Percentiles rank a stretch among this genome's conserved stretches.
Evolutionary conservation across 176 grass and related monocot species (phyloP).

Genomic region (Alopecurus myosuroides): DNA sequence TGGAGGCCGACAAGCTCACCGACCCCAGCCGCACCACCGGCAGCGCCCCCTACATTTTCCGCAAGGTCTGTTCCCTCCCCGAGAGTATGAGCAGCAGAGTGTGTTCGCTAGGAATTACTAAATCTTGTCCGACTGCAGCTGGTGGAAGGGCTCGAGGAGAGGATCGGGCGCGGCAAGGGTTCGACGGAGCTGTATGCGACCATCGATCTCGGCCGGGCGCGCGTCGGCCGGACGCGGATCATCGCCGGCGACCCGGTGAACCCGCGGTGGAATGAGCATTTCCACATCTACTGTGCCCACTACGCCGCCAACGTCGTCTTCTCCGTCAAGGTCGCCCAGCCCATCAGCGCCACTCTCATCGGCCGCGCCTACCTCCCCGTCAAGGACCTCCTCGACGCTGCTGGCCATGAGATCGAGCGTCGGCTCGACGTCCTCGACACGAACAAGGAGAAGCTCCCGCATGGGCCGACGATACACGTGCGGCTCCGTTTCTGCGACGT

Average conservation of each 20-base stretch:
- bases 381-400: constrained; percentile 38
- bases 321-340: constrained; percentile 63
- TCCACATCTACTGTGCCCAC: constrained; percentile 92
- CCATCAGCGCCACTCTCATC: too few relatives aligned
- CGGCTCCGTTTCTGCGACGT: constrained; percentile 53
- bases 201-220: constrained; percentile 61
- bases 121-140: constrained; percentile 27
- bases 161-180: constrained; percentile 61
- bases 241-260: constrained; percentile 55
- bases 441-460: constrained; percentile 23
- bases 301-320: constrained; percentile 61
- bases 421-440: constrained; percentile 51
- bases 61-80: constrained; percentile 30
- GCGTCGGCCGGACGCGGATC: constrained; percentile 75
- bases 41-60: constrained; percentile 49
- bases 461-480: constrained; percentile 56
- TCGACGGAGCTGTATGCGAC: constrained; percentile 68
- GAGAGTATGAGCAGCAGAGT: too few relatives aligned
- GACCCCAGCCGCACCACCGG: constrained; percentile 23
- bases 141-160: constrained; percentile 71
- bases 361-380: too few relatives aligned
- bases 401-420: constrained; percentile 40
- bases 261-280: constrained; percentile 78
- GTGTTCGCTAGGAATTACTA: too few relatives aligned
- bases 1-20: constrained; percentile 45